Percentiles rank a stretch among this genome's conserved stretches.
phyloP scores from a whole-genome alignment of 2,329 filamentous ascomycete genomes.

The Grosmannia serpens region DNA sequence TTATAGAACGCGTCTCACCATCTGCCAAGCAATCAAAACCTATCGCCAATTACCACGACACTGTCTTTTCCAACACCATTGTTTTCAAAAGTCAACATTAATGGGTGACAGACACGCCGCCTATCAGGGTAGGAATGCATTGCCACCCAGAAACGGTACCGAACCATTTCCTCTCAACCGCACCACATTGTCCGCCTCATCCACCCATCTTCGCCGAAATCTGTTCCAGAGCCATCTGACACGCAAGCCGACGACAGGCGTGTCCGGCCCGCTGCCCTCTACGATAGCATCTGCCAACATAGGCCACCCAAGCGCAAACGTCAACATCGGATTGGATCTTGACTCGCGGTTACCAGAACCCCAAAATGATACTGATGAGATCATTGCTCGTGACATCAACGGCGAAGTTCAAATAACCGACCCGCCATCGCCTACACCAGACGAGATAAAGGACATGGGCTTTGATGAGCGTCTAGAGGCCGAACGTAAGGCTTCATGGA shows the following conservation, averaged over 20 bases:
- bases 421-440: constrained; percentile 38
- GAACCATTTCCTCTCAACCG: constrained; percentile 3
- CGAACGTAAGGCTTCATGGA: constrained; percentile 31
- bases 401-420: constrained; percentile 52
- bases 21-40: no score
- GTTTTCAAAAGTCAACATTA: neutral
- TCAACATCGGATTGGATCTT: constrained; percentile 21
- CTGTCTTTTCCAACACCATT: neutral
- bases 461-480: constrained; percentile 46
- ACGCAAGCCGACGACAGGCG: constrained; percentile 39
- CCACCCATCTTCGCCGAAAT: constrained; percentile 35
- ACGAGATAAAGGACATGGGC: constrained; percentile 42
- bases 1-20: no score
- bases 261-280: constrained; percentile 26
- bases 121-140: constrained; percentile 3
- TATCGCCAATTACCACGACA: no score
- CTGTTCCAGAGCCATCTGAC: constrained; percentile 50
- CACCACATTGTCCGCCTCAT: neutral
- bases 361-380: constrained; percentile 25
- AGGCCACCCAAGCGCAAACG: neutral
- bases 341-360: neutral
- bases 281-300: constrained; percentile 31
- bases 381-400: constrained; percentile 51
- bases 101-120: constrained; percentile 11
- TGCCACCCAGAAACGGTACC: constrained; percentile 2